These are phyloP conservation scores for Blastobotrys niveus DNA, from an alignment of 1,139 yeast genomes.

Conservation along the genomic window DNA sequence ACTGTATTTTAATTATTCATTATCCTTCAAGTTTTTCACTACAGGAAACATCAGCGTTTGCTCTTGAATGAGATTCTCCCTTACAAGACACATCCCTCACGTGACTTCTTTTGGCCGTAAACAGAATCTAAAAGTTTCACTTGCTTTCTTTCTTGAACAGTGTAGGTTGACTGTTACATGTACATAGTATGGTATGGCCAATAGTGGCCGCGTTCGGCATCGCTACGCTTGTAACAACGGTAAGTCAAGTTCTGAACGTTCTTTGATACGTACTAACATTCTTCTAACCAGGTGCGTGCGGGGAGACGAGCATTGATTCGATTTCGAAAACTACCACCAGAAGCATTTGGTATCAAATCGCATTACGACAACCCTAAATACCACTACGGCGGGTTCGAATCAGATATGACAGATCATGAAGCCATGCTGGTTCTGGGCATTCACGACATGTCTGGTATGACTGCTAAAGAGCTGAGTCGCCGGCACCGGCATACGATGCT, in stretches of 20 bases:
- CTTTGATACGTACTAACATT: too few relatives aligned
- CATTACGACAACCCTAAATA: constrained; percentile 17
- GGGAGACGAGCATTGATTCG: constrained; percentile 33
- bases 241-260: too few relatives aligned
- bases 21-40: too few relatives aligned
- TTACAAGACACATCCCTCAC: too few relatives aligned
- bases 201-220: constrained; percentile 24
- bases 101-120: too few relatives aligned
- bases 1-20: too few relatives aligned
- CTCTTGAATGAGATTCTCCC: too few relatives aligned
- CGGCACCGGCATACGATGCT: constrained; percentile 62
- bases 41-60: too few relatives aligned
- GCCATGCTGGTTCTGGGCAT: constrained; percentile 35
- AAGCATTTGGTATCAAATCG: constrained; percentile 28
- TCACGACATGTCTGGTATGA: constrained; percentile 21
- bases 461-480: constrained; percentile 40
- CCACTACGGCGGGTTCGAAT: constrained; percentile 35
- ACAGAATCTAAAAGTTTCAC: too few relatives aligned
- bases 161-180: too few relatives aligned
- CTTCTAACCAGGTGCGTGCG: too few relatives aligned
- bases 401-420: constrained; percentile 33
- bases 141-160: too few relatives aligned
- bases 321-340: constrained; percentile 31
- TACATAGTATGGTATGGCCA: constrained; percentile 19
- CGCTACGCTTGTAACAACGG: constrained; percentile 23